Percentiles rank a stretch among this genome's conserved stretches.
phyloP scores from a whole-genome alignment of 495 filamentous ascomycete species.

The Pyrenula aspistea region DNA sequence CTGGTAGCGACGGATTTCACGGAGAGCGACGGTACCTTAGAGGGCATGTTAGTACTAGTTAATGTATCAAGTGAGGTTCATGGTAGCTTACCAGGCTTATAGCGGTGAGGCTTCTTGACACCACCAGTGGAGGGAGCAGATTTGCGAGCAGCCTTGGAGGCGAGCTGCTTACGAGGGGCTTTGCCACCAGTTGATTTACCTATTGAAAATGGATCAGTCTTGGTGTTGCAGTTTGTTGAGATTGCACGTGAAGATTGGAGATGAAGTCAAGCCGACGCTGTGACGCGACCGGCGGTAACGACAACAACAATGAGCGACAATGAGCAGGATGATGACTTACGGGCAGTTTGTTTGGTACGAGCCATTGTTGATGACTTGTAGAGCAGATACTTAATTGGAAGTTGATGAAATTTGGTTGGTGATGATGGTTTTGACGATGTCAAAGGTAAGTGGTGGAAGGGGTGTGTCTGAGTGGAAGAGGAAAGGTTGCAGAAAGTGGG shows the following conservation, averaged over 20 bases:
- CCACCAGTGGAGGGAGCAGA: constrained; percentile 63
- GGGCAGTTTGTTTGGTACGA: constrained; percentile 99
- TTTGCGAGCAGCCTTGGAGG: constrained; percentile 74
- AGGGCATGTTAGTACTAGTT: constrained; percentile 21
- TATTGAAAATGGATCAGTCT: constrained; percentile 16
- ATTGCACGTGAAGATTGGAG: too few relatives aligned
- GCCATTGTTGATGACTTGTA: constrained; percentile 59
- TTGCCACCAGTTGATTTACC: constrained; percentile 98
- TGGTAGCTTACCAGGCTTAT: constrained; percentile 79
- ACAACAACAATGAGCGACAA: constrained; percentile 14
- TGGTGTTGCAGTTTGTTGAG: constrained; percentile 3
- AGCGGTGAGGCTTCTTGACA: constrained; percentile 99
- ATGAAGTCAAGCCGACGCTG: constrained; percentile 3
- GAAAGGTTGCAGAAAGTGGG: constrained; percentile 36
- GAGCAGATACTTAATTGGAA: constrained; percentile 9
- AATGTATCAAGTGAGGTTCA: not conserved
- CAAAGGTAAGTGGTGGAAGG: constrained; percentile 25
- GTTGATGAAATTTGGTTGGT: constrained; percentile 36
- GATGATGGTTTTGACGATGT: constrained; percentile 33
- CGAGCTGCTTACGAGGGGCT: constrained; percentile 96
- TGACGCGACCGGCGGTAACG: constrained; percentile 1
- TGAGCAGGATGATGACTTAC: constrained; percentile 43
- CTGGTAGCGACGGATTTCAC: constrained; percentile 99
- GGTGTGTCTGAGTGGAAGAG: constrained; percentile 23
- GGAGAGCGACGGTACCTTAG: constrained; percentile 93